These are phyloP conservation scores for Aspergillus sp. DNA, from an alignment of 2,329 filamentous ascomycete species.

Conservation along the genomic window DNA sequence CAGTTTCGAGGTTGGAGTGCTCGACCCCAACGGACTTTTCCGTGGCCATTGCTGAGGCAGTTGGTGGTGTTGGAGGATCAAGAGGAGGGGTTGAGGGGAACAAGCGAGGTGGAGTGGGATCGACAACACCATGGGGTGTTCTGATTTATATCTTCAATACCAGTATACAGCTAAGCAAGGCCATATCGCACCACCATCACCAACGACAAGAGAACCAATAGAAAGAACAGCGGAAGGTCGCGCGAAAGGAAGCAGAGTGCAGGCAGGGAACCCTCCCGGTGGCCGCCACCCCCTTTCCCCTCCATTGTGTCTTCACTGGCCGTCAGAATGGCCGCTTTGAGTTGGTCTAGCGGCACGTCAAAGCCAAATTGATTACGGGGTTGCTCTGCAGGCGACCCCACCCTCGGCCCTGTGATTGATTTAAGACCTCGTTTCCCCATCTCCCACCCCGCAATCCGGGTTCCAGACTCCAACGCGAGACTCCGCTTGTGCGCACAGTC, in stretches of 20 bases:
- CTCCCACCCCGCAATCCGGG: no score
- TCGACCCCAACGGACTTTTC: neutral
- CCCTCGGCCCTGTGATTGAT: neutral
- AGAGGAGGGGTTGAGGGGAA: no score
- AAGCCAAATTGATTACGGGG: neutral
- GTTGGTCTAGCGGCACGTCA: neutral
- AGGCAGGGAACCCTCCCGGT: no score
- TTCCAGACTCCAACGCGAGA: no score
- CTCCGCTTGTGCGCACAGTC: no score
- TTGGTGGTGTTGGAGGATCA: no score
- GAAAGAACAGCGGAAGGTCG: neutral
- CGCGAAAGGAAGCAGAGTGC: neutral
- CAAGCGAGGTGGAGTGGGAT: no score
- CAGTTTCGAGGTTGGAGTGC: neutral
- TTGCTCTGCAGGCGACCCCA: neutral
- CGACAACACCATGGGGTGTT: neutral
- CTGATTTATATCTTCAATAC: neutral
- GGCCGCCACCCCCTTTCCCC: no score
- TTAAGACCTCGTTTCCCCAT: neutral
- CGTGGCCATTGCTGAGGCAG: neutral
- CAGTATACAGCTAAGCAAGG: no score
- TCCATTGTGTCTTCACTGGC: neutral
- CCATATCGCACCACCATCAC: no score
- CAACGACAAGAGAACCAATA: no score
- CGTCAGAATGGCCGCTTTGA: no score